Conservation (phyloP, 2,329 filamentous ascomycete genomes). For the Lomentospora prolificans region DNA sequence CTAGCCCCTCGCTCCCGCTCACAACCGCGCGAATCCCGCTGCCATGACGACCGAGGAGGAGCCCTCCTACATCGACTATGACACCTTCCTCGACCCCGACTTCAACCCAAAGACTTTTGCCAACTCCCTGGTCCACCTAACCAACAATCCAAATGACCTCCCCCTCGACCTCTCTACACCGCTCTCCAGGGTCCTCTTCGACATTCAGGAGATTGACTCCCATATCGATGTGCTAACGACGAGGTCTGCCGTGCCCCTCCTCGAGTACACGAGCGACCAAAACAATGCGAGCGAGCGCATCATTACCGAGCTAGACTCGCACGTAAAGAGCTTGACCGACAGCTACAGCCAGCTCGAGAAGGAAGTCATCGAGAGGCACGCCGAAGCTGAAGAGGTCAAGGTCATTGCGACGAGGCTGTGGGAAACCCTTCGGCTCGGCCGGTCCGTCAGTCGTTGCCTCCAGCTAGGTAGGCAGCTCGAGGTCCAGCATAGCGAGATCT, state of each 20-base stretch:
- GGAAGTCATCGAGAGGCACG: conserved; percentile 78
- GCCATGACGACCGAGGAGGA: conserved; percentile 38
- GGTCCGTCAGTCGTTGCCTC: conserved; percentile 68
- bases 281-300: conserved; percentile 63
- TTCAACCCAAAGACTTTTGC: conserved; percentile 80
- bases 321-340: conserved; percentile 70
- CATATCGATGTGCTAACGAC: conserved; percentile 88
- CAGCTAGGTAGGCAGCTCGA: conserved; percentile 80
- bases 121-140: conserved; percentile 77
- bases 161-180: conserved; percentile 90
- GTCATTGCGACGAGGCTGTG: conserved; percentile 69
- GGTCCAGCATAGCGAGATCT: conserved; percentile 67
- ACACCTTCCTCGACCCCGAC: conserved; percentile 71
- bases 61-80: conserved; percentile 90
- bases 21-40: neutral
- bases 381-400: conserved; percentile 74
- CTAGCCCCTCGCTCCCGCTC: neutral
- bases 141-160: conserved; percentile 85
- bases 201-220: conserved; percentile 93
- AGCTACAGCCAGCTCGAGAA: conserved; percentile 78
- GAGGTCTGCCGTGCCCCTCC: conserved; percentile 68
- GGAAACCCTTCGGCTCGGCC: conserved; percentile 66
- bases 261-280: conserved; percentile 67
- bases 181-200: conserved; percentile 86
- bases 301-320: conserved; percentile 65